Conservation (phyloP, 2,329 filamentous ascomycete species). For the Penicillium sp. region DNA sequence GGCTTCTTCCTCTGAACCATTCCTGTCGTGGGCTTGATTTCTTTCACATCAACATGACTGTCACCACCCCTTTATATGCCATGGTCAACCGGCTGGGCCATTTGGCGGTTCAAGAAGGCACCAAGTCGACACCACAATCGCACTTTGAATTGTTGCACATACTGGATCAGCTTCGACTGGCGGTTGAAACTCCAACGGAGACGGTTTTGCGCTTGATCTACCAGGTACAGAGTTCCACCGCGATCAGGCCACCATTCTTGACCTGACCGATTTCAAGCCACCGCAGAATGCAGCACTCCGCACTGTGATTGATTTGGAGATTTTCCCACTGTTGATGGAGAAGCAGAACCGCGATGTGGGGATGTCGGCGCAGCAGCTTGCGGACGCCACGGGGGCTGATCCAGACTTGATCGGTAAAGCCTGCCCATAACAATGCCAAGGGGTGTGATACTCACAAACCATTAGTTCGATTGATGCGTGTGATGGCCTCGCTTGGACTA, state of each 20-base stretch:
- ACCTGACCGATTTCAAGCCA: conserved; percentile 20
- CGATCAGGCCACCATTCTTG: neutral
- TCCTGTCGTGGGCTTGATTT: too few relatives aligned
- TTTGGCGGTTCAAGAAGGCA: conserved; percentile 15
- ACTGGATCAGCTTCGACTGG: conserved; percentile 26
- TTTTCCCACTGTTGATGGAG: conserved; percentile 26
- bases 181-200: conserved; percentile 31
- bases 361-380: conserved; percentile 26
- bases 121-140: conserved; percentile 15
- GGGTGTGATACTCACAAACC: too few relatives aligned
- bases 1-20: neutral
- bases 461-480: conserved; percentile 29
- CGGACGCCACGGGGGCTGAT: conserved; percentile 27
- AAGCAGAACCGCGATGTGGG: conserved; percentile 13
- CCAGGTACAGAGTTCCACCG: conserved; percentile 23
- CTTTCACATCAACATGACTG: conserved; percentile 13
- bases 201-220: conserved; percentile 31
- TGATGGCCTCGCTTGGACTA: conserved; percentile 27
- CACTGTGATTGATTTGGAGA: conserved; percentile 26
- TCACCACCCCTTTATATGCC: conserved; percentile 11
- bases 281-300: conserved; percentile 32
- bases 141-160: conserved; percentile 27
- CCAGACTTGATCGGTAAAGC: conserved; percentile 27
- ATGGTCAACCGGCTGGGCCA: conserved; percentile 14
- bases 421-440: neutral